phyloP scores from a whole-genome alignment of 192 early-diverging fungal genomes.

The Umbelopsis ramanniana region DNA sequence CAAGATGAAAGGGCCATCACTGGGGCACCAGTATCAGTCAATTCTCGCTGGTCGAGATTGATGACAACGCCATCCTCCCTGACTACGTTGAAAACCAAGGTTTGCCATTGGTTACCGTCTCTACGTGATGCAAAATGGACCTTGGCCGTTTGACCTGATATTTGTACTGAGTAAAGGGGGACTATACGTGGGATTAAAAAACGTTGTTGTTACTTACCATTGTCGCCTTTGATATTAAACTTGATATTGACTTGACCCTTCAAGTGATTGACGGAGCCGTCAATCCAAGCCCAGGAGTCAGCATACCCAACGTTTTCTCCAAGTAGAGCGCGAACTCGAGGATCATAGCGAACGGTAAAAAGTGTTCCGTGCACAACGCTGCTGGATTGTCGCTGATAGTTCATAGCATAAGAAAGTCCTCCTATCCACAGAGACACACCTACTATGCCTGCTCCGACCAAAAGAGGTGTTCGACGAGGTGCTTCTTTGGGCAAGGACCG shows the following conservation, averaged over 20 bases:
- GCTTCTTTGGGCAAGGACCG: background rate
- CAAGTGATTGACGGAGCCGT: constrained; percentile 63
- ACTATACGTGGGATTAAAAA: background rate
- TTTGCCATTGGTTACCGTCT: constrained; percentile 4
- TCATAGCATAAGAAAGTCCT: constrained; percentile 53
- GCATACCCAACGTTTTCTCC: constrained; percentile 60
- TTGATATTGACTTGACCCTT: constrained; percentile 61
- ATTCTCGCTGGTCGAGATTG: background rate
- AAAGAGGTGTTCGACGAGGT: constrained; percentile 22
- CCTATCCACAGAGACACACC: constrained; percentile 58
- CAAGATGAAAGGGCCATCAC: constrained; percentile 10
- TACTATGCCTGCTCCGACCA: constrained; percentile 37
- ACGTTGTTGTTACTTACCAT: constrained; percentile 35
- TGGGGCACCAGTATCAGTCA: constrained; percentile 12
- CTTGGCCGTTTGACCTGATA: constrained; percentile 5
- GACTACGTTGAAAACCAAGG: background rate
- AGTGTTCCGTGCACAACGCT: constrained; percentile 61
- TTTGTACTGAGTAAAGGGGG: background rate
- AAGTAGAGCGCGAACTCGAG: constrained; percentile 47
- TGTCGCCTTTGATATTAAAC: constrained; percentile 55
- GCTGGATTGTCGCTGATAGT: constrained; percentile 60
- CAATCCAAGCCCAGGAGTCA: constrained; percentile 63
- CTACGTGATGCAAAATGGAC: constrained; percentile 14
- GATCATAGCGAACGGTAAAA: constrained; percentile 60
- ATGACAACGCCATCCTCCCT: constrained; percentile 3